Evolutionary conservation across 768 basidiomycete species (phyloP), one percentile per base, ranked within the genome.

Genomic region (Phanerodontia chrysosporium): DNA sequence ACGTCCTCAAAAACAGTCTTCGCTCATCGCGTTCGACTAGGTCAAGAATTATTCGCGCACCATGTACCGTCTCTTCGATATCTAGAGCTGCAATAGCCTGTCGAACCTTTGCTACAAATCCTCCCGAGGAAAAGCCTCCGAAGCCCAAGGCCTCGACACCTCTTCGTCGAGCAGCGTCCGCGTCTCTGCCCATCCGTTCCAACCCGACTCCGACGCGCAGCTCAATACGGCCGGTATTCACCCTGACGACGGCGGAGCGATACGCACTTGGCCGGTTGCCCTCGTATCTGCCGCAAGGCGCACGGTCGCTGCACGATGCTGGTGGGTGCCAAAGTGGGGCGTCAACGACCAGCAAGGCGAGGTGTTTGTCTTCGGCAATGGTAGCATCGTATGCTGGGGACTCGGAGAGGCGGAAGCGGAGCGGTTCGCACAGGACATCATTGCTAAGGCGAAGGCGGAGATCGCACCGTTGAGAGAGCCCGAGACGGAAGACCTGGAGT

Each of bases 351-450:
- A 74, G 58, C 79, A 84, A 57, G 94, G 93, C 16, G 95, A 97
- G 70, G 76, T 94, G 12, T 96, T 95, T 70, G 80, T 97, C 13
- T 97, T 97, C 69, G 79, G 82, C 21, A 93, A 92, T 63, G 94
- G 94, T 2, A 90, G 84, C 64, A 87, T 93, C 58, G 95, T 97
- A 6, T 92, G 86, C 65, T 97, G 94, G 94, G 93, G 92, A 5
- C 72, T 95, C 55, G 82, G 78, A 14, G 91, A 95, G 70, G 78
- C 79, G 9, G 90, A 90, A 39, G 94, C 89, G 1, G 78, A 76
- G 60, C 74, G 73, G 49, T 95, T 95, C 70, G 80, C 84, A 24
- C 70, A 73, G 25, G 79, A 90, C 53, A 78, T 94, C 29, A 76
- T 92, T 48, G 72, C 73, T 39, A 78, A 74, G 24, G 78, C 77